Percentiles rank a stretch among this genome's conserved stretches.
Conservation (phyloP, 345 rosid species). For the Linum usitatissimum region DNA sequence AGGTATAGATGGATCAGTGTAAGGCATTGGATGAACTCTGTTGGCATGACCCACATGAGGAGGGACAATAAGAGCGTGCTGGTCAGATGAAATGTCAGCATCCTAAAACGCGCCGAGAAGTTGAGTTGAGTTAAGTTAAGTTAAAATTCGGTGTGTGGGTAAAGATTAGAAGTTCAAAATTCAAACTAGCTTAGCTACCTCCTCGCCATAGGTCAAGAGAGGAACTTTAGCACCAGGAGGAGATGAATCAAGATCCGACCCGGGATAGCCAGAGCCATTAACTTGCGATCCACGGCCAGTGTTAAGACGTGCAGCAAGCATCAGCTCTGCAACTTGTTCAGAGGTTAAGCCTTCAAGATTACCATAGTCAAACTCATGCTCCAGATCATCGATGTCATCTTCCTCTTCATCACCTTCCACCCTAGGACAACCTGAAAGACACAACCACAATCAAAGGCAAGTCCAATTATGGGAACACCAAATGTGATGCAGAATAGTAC, state of each 20-base stretch:
- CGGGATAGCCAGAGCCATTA: not conserved
- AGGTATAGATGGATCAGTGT: not conserved
- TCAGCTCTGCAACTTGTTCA: constrained; percentile 1
- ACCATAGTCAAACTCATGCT: constrained; percentile 2
- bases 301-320: constrained; percentile 1
- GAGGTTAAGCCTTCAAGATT: constrained; percentile 1
- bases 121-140: not conserved
- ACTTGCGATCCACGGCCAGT: not conserved
- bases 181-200: not conserved
- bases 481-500: not conserved
- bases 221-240: constrained; percentile 4
- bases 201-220: constrained; percentile 7
- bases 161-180: too few species aligned
- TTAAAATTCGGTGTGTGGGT: too few species aligned
- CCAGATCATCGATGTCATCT: constrained; percentile 5
- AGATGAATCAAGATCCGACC: not conserved
- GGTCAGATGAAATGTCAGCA: not conserved
- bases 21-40: not conserved
- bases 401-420: constrained; percentile 2
- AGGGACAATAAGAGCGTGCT: not conserved
- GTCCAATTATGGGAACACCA: too few species aligned
- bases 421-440: constrained; percentile 2
- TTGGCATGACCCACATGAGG: not conserved
- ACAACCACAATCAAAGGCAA: not conserved
- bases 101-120: not conserved